Conservation (phyloP, 106 monocot species). For the Phalaenopsis equestris region DNA sequence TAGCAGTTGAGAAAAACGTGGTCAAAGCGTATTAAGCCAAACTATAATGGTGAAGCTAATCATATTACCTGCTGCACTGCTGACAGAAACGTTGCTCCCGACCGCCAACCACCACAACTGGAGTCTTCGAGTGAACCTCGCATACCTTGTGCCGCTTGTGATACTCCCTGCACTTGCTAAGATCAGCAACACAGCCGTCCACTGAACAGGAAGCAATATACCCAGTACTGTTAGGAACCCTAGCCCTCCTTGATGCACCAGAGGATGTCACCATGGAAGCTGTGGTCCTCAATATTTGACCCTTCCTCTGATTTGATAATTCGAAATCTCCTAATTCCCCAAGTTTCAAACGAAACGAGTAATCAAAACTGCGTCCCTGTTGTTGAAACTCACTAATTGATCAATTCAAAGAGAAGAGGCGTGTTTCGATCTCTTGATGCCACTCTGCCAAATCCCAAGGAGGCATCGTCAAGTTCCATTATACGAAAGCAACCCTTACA, state of each 20-base stretch:
- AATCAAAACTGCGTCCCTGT: conserved; percentile 8
- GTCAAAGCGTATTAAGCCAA: not conserved
- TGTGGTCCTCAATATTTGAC: not conserved
- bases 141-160: conserved; percentile 74
- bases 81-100: conserved; percentile 71
- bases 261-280: conserved; percentile 7
- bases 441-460: conserved; percentile 39
- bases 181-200: conserved; percentile 53
- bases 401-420: conserved; percentile 2
- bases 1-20: not conserved
- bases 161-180: conserved; percentile 66
- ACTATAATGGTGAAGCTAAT: not conserved
- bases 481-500: conserved; percentile 26
- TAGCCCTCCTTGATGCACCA: conserved; percentile 33
- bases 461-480: conserved; percentile 64
- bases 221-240: conserved; percentile 9
- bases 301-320: conserved; percentile 8
- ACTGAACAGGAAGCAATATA: conserved; percentile 34
- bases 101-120: conserved; percentile 47
- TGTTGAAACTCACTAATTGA: not conserved
- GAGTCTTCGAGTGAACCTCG: conserved; percentile 70
- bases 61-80: conserved; percentile 70
- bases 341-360: conserved; percentile 48
- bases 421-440: conserved; percentile 6
- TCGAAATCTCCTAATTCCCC: conserved; percentile 31